Conservation (phyloP, 768 basidiomycete species). For the Royoungia palumana region DNA sequence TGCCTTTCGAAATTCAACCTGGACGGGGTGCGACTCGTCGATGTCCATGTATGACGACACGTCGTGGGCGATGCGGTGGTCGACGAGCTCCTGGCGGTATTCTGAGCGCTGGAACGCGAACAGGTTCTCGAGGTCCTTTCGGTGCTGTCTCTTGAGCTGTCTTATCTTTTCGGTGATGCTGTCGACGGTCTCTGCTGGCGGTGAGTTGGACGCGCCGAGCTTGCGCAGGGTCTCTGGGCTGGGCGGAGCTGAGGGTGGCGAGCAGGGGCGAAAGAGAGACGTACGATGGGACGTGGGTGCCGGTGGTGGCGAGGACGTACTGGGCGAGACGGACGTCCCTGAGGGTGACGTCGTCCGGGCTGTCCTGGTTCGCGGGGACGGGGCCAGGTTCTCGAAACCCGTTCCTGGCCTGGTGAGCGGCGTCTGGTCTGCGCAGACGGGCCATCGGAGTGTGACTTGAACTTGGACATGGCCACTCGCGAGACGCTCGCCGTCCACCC, state of each 20-base stretch:
- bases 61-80: constrained; percentile 24
- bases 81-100: constrained; percentile 33
- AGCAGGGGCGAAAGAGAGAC: constrained; percentile 1
- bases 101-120: constrained; percentile 29
- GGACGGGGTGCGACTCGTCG: constrained; percentile 22
- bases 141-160: constrained; percentile 29
- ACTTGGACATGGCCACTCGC: constrained; percentile 36
- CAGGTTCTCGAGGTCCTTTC: constrained; percentile 29
- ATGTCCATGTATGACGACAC: constrained; percentile 28
- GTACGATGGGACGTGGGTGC: constrained; percentile 40
- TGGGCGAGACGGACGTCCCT: constrained; percentile 36
- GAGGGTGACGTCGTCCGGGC: constrained; percentile 25
- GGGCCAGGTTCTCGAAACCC: constrained; percentile 22
- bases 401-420: constrained; percentile 12
- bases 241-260: background rate
- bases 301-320: constrained; percentile 40
- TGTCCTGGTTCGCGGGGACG: constrained; percentile 7
- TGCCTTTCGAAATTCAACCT: constrained; percentile 25
- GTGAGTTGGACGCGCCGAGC: constrained; percentile 14
- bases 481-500: constrained; percentile 65
- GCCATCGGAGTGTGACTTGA: background rate
- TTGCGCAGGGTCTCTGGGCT: constrained; percentile 22
- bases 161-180: constrained; percentile 28
- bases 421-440: constrained; percentile 11
- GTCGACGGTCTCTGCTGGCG: constrained; percentile 24